These are phyloP conservation scores for Sporobolomyces phaffii DNA, from an alignment of 768 basidiomycete species.

Conservation along the genomic window DNA sequence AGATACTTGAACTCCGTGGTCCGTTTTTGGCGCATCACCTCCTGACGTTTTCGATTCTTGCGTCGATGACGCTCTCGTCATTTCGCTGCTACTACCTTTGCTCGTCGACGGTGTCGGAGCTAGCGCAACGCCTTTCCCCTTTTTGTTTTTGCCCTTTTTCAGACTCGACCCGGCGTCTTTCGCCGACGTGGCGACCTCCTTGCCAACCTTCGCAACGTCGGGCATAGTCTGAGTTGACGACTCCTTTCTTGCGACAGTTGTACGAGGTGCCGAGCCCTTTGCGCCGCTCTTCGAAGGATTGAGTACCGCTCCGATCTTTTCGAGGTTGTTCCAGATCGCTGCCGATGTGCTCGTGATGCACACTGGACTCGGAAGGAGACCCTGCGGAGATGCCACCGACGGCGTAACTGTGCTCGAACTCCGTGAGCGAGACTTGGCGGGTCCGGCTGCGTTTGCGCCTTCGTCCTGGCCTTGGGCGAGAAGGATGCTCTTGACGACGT, in stretches of 20 bases:
- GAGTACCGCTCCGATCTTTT: background rate
- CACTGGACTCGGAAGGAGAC: background rate
- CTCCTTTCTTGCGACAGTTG: background rate
- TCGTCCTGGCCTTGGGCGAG: slow-evolving; percentile 3
- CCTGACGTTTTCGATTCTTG: background rate
- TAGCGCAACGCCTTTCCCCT: background rate
- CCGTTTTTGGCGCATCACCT: background rate
- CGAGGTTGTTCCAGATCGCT: background rate
- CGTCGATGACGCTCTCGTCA: slow-evolving; percentile 4
- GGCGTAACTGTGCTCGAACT: background rate
- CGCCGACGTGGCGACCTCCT: background rate
- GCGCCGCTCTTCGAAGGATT: background rate
- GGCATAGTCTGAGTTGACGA: background rate
- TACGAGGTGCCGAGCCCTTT: background rate
- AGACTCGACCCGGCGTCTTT: background rate
- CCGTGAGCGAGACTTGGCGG: background rate
- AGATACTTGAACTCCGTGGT: slow-evolving; percentile 1
- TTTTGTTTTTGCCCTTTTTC: slow-evolving; percentile 2
- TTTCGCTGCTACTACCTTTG: background rate
- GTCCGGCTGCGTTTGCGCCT: background rate
- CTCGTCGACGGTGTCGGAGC: background rate
- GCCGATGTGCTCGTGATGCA: slow-evolving; percentile 20
- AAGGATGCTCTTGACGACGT: slow-evolving; percentile 9
- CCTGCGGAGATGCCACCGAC: background rate
- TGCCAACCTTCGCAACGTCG: background rate